These are phyloP conservation scores for Auricularia heimuer DNA, from an alignment of 768 basidiomycete genomes.

Conservation along the genomic window DNA sequence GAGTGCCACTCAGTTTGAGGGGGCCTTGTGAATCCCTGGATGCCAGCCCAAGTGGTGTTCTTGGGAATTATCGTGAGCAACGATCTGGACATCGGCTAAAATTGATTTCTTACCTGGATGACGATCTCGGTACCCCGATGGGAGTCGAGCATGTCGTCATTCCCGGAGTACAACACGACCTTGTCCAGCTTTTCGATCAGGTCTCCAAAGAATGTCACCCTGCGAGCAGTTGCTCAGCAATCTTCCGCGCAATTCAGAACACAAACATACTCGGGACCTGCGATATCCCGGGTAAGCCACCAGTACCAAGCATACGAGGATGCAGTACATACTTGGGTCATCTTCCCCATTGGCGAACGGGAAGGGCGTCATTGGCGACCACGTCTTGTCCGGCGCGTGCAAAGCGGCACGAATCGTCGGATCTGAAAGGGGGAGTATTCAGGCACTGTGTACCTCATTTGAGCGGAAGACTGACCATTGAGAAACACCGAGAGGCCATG, in stretches of 20 bases:
- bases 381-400: neutral
- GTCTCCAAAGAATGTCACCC: neutral
- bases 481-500: neutral
- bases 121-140: constrained; percentile 45
- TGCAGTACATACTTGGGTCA: neutral
- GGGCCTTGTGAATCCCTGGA: constrained; percentile 59
- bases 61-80: constrained; percentile 14
- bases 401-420: neutral
- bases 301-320: neutral
- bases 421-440: neutral
- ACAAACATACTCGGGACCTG: neutral
- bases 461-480: neutral
- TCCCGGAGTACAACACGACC: constrained; percentile 56
- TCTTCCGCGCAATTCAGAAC: neutral
- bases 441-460: neutral
- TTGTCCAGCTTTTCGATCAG: neutral
- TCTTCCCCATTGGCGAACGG: neutral
- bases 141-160: constrained; percentile 56
- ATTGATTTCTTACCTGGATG: constrained; percentile 27
- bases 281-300: neutral
- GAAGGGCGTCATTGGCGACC: neutral
- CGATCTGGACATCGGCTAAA: neutral
- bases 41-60: constrained; percentile 75
- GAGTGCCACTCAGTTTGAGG: constrained; percentile 63
- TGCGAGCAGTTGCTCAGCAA: neutral